Base-by-base conservation (phyloP, 768 basidiomycete species). In the Jaapia argillacea region DNA sequence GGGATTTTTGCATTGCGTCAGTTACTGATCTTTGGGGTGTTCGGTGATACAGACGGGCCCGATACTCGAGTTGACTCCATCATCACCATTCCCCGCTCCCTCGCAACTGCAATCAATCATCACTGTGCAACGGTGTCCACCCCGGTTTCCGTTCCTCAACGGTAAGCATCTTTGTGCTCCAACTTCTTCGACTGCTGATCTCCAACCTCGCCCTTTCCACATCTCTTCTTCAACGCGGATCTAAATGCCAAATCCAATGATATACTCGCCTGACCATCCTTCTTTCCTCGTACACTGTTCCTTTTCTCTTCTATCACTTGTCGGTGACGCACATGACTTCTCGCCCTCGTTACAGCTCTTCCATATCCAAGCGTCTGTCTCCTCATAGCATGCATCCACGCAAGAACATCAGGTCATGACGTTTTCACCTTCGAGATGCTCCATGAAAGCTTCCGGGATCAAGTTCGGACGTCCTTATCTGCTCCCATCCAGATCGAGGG, bases 401-500 rank as follows among this genome's bases (percentile, higher is more conserved):
- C 79, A 3, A 65, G 78, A 21, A 81, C 79, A 6, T 76, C 78
- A 4, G 92, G 92, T 0, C 82, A 91, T 46, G 70, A 83, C 16
- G 64, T 65, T 12, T 80, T 96, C 61, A 97, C 87, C 24, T 94
- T 98, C 56, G 89, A 93, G 53, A 90, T 93, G 81, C 72, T 94
- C 5, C 72, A 84, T 48, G 85, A 88, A 42, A 69, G 71, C 24
- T 91, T 92, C 57, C 75, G 78, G 18, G 74, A 80, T 48, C 84
- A 87, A 60, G 72, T 85, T 16, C 77, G 81, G 18, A 70, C 78
- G 18, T 83, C 85, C 4, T 69, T 71, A 6, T 75, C 81, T 5
- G 85, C 85, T 0, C 87, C 88, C 1, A 74, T 90, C 16, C 79
- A 81, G 41, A 58, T 87, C 35, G 76, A 78, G 49, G 82, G 86